phyloP scores from a whole-genome alignment of 139 green algal genomes.

The Chlorella sp. region DNA sequence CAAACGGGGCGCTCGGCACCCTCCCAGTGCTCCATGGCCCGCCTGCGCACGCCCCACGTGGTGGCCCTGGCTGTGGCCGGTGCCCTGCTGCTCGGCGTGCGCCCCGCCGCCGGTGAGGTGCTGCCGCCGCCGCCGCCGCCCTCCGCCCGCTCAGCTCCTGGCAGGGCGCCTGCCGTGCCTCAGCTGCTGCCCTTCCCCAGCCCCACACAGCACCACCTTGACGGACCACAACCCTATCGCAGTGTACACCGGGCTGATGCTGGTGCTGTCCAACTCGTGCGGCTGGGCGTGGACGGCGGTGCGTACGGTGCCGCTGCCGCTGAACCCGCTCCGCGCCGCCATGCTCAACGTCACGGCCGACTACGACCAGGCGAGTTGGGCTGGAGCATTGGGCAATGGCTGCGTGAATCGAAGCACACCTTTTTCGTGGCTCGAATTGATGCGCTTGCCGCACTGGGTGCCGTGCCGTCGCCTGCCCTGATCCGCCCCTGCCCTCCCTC shows the following conservation, averaged over 20 bases:
- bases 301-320: not conserved
- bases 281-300: not conserved
- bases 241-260: not conserved
- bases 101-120: not conserved
- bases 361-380: slow-evolving; percentile 23
- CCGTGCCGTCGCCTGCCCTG: too few relatives aligned
- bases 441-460: too few relatives aligned
- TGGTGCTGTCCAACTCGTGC: slow-evolving; percentile 18
- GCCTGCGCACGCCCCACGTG: not conserved
- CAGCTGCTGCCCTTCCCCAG: too few relatives aligned
- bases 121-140: not conserved
- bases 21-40: too few relatives aligned
- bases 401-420: too few relatives aligned
- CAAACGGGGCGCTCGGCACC: too few relatives aligned
- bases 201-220: too few relatives aligned
- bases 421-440: too few relatives aligned
- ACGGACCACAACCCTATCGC: too few relatives aligned
- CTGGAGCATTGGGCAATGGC: not conserved
- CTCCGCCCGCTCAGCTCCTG: not conserved
- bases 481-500: not conserved
- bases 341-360: slow-evolving; percentile 47
- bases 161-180: too few relatives aligned
- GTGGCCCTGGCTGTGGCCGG: not conserved
- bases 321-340: slow-evolving; percentile 14
- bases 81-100: not conserved